Base-by-base conservation (phyloP, 176 grass and related monocot species). In the Guadua angustifolia region DNA sequence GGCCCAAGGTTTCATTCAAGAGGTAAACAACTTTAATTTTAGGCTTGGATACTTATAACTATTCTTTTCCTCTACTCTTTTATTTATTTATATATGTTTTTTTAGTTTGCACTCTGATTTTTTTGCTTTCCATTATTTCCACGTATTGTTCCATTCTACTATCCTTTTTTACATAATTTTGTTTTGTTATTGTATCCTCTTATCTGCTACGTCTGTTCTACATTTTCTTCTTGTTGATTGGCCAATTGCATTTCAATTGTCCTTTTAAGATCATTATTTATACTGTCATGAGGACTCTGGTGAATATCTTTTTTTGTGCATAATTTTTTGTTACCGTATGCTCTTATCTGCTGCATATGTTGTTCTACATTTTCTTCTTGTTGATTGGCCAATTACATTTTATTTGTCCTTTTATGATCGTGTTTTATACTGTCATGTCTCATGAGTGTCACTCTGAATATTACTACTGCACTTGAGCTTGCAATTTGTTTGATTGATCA, bases 1-100 rank as follows among this genome's bases (percentile, higher is more conserved):
- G 77, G 83, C 96, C n/a, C 93, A 95, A 83, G 97, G 97, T 64
- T 86, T 92, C 38, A 78, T 95, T 72, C 97, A 95, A 90, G 97
- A 99, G 78, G 97, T 95, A 78, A 58, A 61, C 18, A 50, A 86
- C 36, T 45, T 33, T 2, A 69, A 7, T 67, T 66, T 66, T 46
- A 25, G 4, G 7, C 49, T 24, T 57, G 29, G 14, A 29, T 80
- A 43, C 29, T 29, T 29, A 2, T 56, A n/a, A 71, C n/a, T 11
- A 15, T 66, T 65, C 5, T 39, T 59, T 40, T 59, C 19, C 1
- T 29, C 29, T 29, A 29, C 29, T 29, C 29, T 29, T 29, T 29
- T 29, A 29, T 29, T 29, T 29, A 29, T 29, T 29, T 29, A 29
- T 29, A 29, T 29, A 29, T 29, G 29, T 29, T 29, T 29, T 29